Base-by-base conservation (phyloP, 2,329 filamentous ascomycete species). In the Colletotrichum tamarilloi region DNA sequence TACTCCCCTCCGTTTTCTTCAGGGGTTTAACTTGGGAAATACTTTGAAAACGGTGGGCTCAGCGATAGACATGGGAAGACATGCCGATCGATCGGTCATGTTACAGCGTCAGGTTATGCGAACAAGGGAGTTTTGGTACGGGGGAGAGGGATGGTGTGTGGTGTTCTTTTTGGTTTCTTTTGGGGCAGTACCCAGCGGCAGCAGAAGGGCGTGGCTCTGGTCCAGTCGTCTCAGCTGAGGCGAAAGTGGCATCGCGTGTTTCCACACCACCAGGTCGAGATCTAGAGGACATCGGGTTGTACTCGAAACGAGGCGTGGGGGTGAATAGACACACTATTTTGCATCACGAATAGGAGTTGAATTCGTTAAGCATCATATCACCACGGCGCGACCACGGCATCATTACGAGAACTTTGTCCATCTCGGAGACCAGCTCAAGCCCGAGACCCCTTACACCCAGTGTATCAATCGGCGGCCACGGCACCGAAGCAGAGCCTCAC, bases 61-160 rank as follows among this genome's bases (percentile, higher is more conserved):
- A 28, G 56, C 55, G 42, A 62, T 70, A 56, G 60, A 70, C 46
- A 65, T 62, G 66, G 67, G 46, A 69, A 52, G 26, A 46, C 22
- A 58, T 19, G 62, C 52, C 62, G 62, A 35, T 72, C 57, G 26
- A 42, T 57, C 28, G 42, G 68, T 56, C 68, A 53, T n/a, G 49
- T 65, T 60, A 65, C 67, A 73, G 55, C 67, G 59, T 70, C 46
- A 65, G 70, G 55, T 57, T 57, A 70, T 70, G 60, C 35, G 60
- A 42, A 52, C 38, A 65, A 55, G 67, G 70, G 70, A 73, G 70
- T 73, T 73, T 70, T 55, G 70, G 65, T 62, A 66, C 32, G 67
- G 16, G 14, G 55, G 38, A 68, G 64, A 72, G 16, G 64, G 57
- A 57, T 58, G 57, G 64, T 32, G 68, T 57, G 57, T 24, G 30